Conservation (phyloP, 2,329 filamentous ascomycete genomes). For the Endoconidiophora polonica region DNA sequence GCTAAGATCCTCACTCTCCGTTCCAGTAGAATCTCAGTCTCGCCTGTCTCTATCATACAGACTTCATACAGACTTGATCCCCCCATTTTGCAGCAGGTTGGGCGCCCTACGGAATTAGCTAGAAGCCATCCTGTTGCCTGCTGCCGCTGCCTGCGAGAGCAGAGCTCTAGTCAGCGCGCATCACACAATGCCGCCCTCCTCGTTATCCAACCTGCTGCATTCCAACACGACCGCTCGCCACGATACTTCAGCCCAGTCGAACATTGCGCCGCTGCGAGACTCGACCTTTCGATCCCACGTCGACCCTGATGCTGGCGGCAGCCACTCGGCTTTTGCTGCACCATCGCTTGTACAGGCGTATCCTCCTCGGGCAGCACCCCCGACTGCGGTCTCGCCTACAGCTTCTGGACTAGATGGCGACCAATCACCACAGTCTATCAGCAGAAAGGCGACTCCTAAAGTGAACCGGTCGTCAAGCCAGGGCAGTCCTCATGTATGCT, state of each 20-base stretch:
- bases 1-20: too few relatives aligned
- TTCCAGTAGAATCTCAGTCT: background rate
- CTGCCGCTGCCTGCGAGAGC: background rate
- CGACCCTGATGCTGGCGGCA: background rate
- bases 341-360: too few relatives aligned
- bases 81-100: too few relatives aligned
- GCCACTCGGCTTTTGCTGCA: too few relatives aligned
- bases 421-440: too few relatives aligned
- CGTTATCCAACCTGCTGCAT: background rate
- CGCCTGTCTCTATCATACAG: background rate
- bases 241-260: background rate
- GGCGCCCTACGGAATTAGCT: too few relatives aligned
- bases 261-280: background rate
- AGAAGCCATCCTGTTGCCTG: too few relatives aligned
- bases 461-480: background rate
- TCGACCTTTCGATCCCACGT: background rate
- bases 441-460: too few relatives aligned
- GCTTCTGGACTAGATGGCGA: too few relatives aligned
- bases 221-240: background rate
- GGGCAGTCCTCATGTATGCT: conserved; percentile 25
- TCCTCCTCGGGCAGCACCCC: too few relatives aligned
- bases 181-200: background rate
- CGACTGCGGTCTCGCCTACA: too few relatives aligned
- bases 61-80: too few relatives aligned
- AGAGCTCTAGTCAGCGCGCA: background rate